Percentiles rank a stretch among this genome's conserved stretches.
Evolutionary conservation across 1,139 yeast genomes (phyloP).

Genomic region (Yamadazyma kanchanaburiensis): DNA sequence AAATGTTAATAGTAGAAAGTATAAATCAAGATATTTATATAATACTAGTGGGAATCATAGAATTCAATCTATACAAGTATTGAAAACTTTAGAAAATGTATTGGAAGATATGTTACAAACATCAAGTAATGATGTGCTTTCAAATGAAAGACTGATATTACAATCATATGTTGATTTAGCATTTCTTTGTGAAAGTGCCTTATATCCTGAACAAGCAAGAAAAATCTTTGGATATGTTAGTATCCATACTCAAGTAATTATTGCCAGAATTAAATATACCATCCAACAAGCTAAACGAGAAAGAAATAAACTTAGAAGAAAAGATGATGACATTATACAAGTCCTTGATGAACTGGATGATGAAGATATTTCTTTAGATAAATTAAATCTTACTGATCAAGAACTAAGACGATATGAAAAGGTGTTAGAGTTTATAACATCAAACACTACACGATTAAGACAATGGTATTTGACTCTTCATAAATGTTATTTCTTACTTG

Average conservation of each 20-base stretch:
- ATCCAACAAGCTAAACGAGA: slow-evolving; percentile 4
- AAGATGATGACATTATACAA: slow-evolving; percentile 13
- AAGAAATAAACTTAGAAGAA: slow-evolving; percentile 6
- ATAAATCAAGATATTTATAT: slow-evolving; percentile 17
- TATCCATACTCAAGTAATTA: slow-evolving; percentile 10
- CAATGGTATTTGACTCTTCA: slow-evolving; percentile 64
- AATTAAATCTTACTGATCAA: slow-evolving; percentile 11
- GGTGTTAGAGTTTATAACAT: slow-evolving; percentile 21
- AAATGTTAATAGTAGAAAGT: slow-evolving; percentile 26
- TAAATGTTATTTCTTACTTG: slow-evolving; percentile 73
- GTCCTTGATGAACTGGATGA: slow-evolving; percentile 12
- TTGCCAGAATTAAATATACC: slow-evolving; percentile 8
- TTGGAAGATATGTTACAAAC: slow-evolving; percentile 58
- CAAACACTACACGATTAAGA: slow-evolving; percentile 30
- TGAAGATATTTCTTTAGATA: slow-evolving; percentile 22
- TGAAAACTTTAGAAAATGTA: slow-evolving; percentile 67
- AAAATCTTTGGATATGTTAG: slow-evolving; percentile 16
- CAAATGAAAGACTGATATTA: slow-evolving; percentile 47
- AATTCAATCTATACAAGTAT: slow-evolving; percentile 24
- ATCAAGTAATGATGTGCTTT: slow-evolving; percentile 47
- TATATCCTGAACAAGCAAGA: slow-evolving; percentile 47
- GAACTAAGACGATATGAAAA: slow-evolving; percentile 19
- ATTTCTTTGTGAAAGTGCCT: slow-evolving; percentile 54
- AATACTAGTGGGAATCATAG: slow-evolving; percentile 8
- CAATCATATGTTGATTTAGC: slow-evolving; percentile 52